Base-by-base conservation (phyloP, 2,329 filamentous ascomycete genomes). In the Alternaria dauci region DNA sequence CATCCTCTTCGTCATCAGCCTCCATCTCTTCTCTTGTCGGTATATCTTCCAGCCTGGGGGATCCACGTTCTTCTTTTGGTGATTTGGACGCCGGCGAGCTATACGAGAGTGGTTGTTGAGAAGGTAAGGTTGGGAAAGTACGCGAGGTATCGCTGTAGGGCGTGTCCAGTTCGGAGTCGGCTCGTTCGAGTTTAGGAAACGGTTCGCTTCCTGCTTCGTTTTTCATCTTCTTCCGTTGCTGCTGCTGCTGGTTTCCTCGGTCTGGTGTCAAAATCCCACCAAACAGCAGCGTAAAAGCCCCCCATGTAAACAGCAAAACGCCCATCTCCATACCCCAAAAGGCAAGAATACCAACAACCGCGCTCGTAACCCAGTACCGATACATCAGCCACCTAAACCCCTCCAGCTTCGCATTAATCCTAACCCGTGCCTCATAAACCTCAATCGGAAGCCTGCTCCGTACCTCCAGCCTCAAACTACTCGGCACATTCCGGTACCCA, bases 341-440 rank as follows among this genome's bases (percentile, higher is more conserved):
- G 0, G 87, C 68, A 0, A 82, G 78, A 0, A 89, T 91, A 70
- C 93, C 91, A 1, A 89, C 71, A 0, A 91, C 53, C 59, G 93
- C 93, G 5, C 88, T 88, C 2, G 88, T 76, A 36, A 95, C 72
- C 12, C 91, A 88, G 80, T 94, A 90, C 62, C 92, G 89, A 71
- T 95, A 95, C 91, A 99, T 96, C 56, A 94, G 71, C 67, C 80
- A 86, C 75, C 87, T 83, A 62, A 97, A 77, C 0, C 94, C 94
- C 11, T 86, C 84, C 65, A 97, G 88, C 54, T 88, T 86, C 5
- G 94, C 94, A 28, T 86, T 88, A 63, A 98, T 87, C 3, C 85
- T 85, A 34, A 96, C 84, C 80, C 81, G 4, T 1, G 87, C 89
- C 20, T 82, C 81, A 76, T 97, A 97, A 6, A 96, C 87, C 76